Percentiles rank a stretch among this genome's conserved stretches.
Evolutionary conservation across 2,329 filamentous ascomycete species (phyloP).

Genomic region (Metarhizium anisopliae): DNA sequence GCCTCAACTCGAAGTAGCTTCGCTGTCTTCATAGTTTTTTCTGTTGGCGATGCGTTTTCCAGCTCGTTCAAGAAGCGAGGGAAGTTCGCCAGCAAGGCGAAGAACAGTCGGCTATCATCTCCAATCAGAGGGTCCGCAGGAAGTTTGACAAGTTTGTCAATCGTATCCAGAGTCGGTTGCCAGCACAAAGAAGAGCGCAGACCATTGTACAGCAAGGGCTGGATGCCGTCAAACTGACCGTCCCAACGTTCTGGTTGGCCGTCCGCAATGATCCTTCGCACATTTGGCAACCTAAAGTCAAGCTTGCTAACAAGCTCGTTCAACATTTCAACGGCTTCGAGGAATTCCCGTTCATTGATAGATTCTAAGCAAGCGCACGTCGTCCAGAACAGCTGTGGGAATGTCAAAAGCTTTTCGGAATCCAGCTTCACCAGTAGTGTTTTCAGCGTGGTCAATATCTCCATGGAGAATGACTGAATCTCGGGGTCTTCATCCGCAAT

Average conservation of each 20-base stretch:
- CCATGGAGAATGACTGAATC: constrained; percentile 95
- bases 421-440: constrained; percentile 83
- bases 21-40: constrained; percentile 52
- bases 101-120: constrained; percentile 72
- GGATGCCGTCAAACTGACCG: constrained; percentile 76
- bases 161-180: constrained; percentile 63
- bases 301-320: constrained; percentile 78
- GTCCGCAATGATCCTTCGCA: constrained; percentile 64
- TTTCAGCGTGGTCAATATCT: constrained; percentile 89
- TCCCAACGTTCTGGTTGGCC: constrained; percentile 84
- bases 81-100: constrained; percentile 83
- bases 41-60: constrained; percentile 52
- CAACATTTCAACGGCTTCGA: constrained; percentile 86
- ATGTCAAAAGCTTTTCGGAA: constrained; percentile 69
- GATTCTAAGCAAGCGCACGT: constrained; percentile 94
- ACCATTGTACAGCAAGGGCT: constrained; percentile 83
- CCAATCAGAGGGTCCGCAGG: constrained; percentile 77
- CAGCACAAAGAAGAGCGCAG: constrained; percentile 78
- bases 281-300: constrained; percentile 61
- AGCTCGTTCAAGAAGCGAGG: constrained; percentile 75
- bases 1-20: constrained; percentile 63
- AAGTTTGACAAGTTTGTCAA: constrained; percentile 70
- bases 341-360: constrained; percentile 90
- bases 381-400: constrained; percentile 96
- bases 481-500: constrained; percentile 91